phyloP scores from a whole-genome alignment of 2,329 filamentous ascomycete genomes.

The Trichoderma afroharzianum region DNA sequence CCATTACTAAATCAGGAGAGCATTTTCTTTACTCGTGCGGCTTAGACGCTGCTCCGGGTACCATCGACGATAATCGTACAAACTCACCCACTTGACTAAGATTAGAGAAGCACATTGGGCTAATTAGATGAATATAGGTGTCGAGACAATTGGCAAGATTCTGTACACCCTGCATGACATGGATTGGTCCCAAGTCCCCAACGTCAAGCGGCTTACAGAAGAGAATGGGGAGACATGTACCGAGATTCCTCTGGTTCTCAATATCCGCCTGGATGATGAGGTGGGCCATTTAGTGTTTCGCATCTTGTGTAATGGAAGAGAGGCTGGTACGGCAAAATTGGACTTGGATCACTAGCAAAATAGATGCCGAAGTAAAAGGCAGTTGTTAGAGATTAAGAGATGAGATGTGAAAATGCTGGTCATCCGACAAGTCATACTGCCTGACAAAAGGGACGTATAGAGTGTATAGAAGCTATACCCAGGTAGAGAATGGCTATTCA shows the following conservation, averaged over 20 bases:
- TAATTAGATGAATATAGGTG: background rate
- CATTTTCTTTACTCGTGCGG: background rate
- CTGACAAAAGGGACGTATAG: background rate
- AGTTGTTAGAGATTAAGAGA: no score
- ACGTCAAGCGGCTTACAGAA: background rate
- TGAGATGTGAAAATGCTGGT: no score
- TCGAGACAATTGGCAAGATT: background rate
- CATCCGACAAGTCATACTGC: no score
- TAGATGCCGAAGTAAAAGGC: background rate
- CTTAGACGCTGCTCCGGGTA: background rate
- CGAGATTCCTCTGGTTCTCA: background rate
- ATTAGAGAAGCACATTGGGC: background rate
- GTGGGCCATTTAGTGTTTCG: background rate
- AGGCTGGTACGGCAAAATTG: background rate
- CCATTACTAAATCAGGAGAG: background rate
- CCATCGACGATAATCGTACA: background rate
- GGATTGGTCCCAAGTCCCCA: background rate
- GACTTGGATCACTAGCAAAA: background rate
- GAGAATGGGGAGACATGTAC: background rate
- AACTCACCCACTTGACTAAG: background rate
- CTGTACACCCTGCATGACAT: background rate
- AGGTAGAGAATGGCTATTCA: no score
- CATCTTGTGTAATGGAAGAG: background rate
- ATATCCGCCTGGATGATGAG: background rate
- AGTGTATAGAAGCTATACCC: no score